phyloP scores from a whole-genome alignment of 192 early-diverging fungal genomes.

The Cetraspora pellucida region DNA sequence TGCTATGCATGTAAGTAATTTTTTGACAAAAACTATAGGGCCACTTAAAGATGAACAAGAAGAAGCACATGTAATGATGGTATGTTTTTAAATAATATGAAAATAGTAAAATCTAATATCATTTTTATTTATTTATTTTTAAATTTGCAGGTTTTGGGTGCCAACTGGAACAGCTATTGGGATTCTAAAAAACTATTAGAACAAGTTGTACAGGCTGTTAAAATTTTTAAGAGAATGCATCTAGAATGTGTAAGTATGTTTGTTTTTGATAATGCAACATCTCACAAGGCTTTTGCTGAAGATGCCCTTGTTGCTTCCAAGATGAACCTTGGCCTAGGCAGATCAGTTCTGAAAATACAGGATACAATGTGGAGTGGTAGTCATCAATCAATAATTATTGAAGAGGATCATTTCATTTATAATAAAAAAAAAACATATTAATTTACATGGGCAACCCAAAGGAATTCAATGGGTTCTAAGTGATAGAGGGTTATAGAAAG shows the following conservation, averaged over 20 bases:
- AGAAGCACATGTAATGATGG: too few species aligned
- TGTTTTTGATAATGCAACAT: constrained; percentile 35
- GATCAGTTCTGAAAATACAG: constrained; percentile 13
- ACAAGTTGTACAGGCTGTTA: constrained; percentile 26
- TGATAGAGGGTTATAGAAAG: constrained; percentile 5
- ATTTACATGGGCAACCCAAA: constrained; percentile 2
- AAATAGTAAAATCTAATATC: too few species aligned
- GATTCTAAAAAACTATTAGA: constrained; percentile 5
- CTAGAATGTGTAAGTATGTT: constrained; percentile 20
- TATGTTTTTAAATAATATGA: too few species aligned
- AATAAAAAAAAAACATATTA: background rate
- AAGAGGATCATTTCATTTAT: too few species aligned
- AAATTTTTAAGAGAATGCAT: constrained; percentile 13
- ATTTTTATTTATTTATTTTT: too few species aligned
- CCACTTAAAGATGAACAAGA: too few species aligned
- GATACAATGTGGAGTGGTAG: background rate
- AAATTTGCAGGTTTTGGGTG: constrained; percentile 8
- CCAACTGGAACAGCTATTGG: constrained; percentile 32
- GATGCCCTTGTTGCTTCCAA: constrained; percentile 31
- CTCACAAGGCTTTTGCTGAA: constrained; percentile 15
- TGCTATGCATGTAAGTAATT: too few species aligned
- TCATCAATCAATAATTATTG: constrained; percentile 10
- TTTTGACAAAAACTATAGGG: too few species aligned
- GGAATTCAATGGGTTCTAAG: constrained; percentile 23
- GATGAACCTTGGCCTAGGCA: constrained; percentile 30